These are phyloP conservation scores for Lunasporangiospora selenospora DNA, from an alignment of 192 early-diverging fungal species.

Conservation along the genomic window DNA sequence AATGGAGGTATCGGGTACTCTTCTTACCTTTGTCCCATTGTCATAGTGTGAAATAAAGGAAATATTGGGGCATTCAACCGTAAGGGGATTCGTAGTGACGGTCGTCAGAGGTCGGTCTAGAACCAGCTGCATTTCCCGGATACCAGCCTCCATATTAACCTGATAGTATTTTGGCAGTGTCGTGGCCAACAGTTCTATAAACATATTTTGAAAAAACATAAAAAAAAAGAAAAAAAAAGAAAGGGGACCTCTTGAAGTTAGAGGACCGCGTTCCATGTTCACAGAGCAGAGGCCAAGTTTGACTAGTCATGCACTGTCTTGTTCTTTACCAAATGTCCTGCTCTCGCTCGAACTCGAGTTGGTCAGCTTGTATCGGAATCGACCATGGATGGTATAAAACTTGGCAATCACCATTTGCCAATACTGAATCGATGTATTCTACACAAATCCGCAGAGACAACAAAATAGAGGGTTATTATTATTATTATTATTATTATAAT, in stretches of 20 bases:
- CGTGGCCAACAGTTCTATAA: constrained; percentile 17
- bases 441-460: neutral
- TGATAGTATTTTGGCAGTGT: constrained; percentile 32
- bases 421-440: constrained; percentile 18
- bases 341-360: constrained; percentile 15
- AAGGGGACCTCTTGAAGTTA: neutral
- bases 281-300: too few species aligned
- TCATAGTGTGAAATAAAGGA: constrained; percentile 19
- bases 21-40: constrained; percentile 25
- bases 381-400: constrained; percentile 19
- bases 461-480: neutral
- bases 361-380: constrained; percentile 16
- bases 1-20: neutral
- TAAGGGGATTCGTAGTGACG: constrained; percentile 1
- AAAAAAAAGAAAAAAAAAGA: neutral
- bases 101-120: constrained; percentile 3
- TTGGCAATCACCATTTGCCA: constrained; percentile 18
- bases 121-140: constrained; percentile 24
- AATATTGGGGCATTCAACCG: constrained; percentile 18
- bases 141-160: constrained; percentile 18
- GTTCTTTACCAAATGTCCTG: constrained; percentile 23
- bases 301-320: neutral
- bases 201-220: neutral
- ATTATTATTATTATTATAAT: neutral
- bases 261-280: too few species aligned